phyloP scores from a whole-genome alignment of 164 flowering plant genomes.

The Aristolochia californica region DNA sequence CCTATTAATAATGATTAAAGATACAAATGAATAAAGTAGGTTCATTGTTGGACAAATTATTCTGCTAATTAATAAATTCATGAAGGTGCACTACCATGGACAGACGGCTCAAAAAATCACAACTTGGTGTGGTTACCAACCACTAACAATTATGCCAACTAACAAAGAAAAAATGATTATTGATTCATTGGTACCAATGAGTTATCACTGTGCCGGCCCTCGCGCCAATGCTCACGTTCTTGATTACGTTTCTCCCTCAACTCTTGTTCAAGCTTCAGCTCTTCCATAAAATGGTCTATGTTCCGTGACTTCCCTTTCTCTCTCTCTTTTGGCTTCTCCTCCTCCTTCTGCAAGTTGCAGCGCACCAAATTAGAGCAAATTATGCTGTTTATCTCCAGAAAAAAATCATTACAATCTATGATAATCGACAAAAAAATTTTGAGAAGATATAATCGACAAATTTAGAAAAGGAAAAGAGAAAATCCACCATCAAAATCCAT shows the following conservation, averaged over 20 bases:
- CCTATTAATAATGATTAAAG: too few relatives aligned
- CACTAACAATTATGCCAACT: too few relatives aligned
- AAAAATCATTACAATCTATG: not conserved
- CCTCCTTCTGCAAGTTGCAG: slow-evolving; percentile 45
- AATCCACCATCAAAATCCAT: too few relatives aligned
- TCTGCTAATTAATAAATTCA: too few relatives aligned
- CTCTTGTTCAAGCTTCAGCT: slow-evolving; percentile 92
- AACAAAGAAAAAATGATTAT: too few relatives aligned
- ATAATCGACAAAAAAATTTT: too few relatives aligned
- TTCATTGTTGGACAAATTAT: too few relatives aligned
- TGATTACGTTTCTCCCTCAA: slow-evolving; percentile 91
- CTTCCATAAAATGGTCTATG: slow-evolving; percentile 97
- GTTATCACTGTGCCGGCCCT: slow-evolving; percentile 59
- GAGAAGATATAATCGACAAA: too few relatives aligned
- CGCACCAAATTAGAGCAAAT: not conserved
- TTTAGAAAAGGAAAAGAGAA: not conserved
- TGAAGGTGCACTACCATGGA: too few relatives aligned
- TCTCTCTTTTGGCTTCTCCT: slow-evolving; percentile 79
- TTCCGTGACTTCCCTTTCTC: slow-evolving; percentile 86
- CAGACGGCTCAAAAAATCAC: too few relatives aligned
- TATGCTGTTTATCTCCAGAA: not conserved
- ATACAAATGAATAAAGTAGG: too few relatives aligned
- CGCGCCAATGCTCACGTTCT: slow-evolving; percentile 84
- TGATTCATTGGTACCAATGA: slow-evolving; percentile 30
- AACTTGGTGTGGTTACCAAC: too few relatives aligned